Base-by-base conservation (phyloP, 129 eudicot species). In the Saussurea involucrata region DNA sequence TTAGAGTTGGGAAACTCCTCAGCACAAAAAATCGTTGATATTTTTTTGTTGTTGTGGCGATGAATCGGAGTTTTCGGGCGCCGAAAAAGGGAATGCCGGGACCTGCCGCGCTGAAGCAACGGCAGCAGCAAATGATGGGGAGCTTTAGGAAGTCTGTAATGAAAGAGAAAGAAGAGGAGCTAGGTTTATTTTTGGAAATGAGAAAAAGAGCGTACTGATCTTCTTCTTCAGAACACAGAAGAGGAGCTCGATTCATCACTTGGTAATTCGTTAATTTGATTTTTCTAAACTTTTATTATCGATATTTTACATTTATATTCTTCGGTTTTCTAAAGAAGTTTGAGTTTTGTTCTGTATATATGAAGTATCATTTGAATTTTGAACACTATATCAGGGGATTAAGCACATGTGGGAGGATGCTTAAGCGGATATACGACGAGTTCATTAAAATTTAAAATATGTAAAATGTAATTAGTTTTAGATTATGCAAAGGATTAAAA, bases 181-280 rank as follows among this genome's bases (percentile, higher is more conserved):
- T 91, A 65, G 87, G 96, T 8, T 81, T 94, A 84, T 94, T 94
- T 72, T 79, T 87, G 8, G 98, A 94, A 77, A 94, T 94, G 98
- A 87, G 89, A 94, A 64, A 94, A 88, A 82, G 95, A 93, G 77
- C 84, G 89, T 33, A 79, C 75, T 57, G 81, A 86, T 73, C 87
- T 86, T 70, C 88, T 90, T 25, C 85, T 88, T 29, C 88, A 88
- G 13, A 84, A 81, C 73, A 77, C 97, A 20, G 89, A 90, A 21
- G 80, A 64, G 33, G 95, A 88, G 76, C 81, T 90, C 65, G 92
- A 91, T 84, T 88, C 89, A 72, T 84, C 95, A 63, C 83, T 85
- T 32, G 98, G 98, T 93, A 90, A 53, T 55, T 27, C 49, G n/a
- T 20, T 37, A 18, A 53, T 69, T 68, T 77, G 3, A 28, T 24